These are phyloP conservation scores for Nitzschia sp. DNA, from an alignment of 108 stramenopile genomes.

Conservation along the genomic window DNA sequence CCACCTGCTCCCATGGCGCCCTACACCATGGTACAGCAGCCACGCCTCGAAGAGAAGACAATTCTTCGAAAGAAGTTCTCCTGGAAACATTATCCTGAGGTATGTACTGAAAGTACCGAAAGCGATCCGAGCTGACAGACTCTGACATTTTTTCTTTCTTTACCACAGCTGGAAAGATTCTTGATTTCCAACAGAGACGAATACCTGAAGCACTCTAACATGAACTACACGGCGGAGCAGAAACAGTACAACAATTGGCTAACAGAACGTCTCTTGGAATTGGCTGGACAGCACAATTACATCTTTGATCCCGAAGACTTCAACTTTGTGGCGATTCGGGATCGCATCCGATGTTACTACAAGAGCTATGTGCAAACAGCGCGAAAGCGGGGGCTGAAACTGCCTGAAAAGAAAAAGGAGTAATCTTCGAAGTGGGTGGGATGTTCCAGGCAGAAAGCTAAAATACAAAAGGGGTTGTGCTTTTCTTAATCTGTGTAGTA, in stretches of 20 bases:
- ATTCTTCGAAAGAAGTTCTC: constrained; percentile 83
- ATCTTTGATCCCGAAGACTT: constrained; percentile 80
- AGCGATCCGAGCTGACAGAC: too few species aligned
- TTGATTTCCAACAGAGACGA: constrained; percentile 86
- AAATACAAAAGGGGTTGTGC: too few species aligned
- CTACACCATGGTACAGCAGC: constrained; percentile 57
- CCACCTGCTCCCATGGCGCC: constrained; percentile 24
- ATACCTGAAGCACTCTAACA: constrained; percentile 79
- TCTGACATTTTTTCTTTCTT: background rate
- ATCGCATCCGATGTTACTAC: constrained; percentile 89
- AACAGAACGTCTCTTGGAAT: constrained; percentile 73
- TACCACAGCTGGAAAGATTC: constrained; percentile 87
- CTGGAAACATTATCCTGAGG: constrained; percentile 90
- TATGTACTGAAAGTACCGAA: constrained; percentile 37
- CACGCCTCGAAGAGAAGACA: constrained; percentile 53
- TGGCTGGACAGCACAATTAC: constrained; percentile 68
- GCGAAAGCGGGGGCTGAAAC: constrained; percentile 72
- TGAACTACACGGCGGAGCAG: constrained; percentile 88
- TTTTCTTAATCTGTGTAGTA: too few species aligned
- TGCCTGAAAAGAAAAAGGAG: constrained; percentile 47
- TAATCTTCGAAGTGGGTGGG: too few species aligned
- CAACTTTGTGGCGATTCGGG: constrained; percentile 85
- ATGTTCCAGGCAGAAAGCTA: background rate
- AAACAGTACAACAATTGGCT: constrained; percentile 90
- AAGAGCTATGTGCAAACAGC: constrained; percentile 85